A percentile compares a stretch with the other conserved stretches of the same genome.
Evolutionary conservation across 208 protist species (phyloP).

Genomic region (Trypanosoma vivax): DNA sequence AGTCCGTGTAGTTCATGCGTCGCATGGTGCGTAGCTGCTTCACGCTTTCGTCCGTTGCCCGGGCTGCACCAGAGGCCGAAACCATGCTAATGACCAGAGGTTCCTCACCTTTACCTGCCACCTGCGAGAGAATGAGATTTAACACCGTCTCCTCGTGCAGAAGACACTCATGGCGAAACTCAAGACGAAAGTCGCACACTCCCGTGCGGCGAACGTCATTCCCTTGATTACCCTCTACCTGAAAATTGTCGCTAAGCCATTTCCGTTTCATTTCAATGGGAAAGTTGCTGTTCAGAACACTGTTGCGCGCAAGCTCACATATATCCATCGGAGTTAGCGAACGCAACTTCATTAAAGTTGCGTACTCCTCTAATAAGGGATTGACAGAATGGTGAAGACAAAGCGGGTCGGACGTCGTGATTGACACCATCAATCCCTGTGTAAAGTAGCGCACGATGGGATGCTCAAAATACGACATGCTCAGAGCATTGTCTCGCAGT

Average conservation of each 20-base stretch:
- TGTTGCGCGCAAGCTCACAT: constrained; percentile 86
- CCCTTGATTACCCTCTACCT: constrained; percentile 21
- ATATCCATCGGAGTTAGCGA: constrained; percentile 72
- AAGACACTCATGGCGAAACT: constrained; percentile 75
- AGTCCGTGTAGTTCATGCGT: constrained; percentile 67
- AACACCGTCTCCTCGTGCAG: constrained; percentile 77
- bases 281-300: constrained; percentile 86
- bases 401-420: constrained; percentile 96
- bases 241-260: constrained; percentile 72
- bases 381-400: constrained; percentile 84
- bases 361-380: constrained; percentile 87
- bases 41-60: constrained; percentile 32
- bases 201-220: constrained; percentile 63
- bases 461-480: constrained; percentile 93
- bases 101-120: constrained; percentile 35
- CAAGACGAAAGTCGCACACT: constrained; percentile 76
- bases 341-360: constrained; percentile 77
- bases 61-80: constrained; percentile 4
- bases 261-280: constrained; percentile 51
- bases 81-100: constrained; percentile 8
- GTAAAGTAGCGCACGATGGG: constrained; percentile 93
- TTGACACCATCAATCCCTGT: constrained; percentile 93
- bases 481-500: constrained; percentile 96
- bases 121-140: constrained; percentile 58
- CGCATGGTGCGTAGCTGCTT: constrained; percentile 38